phyloP scores from a whole-genome alignment of 2,329 filamentous ascomycete species.

The Fusarium continuum region DNA sequence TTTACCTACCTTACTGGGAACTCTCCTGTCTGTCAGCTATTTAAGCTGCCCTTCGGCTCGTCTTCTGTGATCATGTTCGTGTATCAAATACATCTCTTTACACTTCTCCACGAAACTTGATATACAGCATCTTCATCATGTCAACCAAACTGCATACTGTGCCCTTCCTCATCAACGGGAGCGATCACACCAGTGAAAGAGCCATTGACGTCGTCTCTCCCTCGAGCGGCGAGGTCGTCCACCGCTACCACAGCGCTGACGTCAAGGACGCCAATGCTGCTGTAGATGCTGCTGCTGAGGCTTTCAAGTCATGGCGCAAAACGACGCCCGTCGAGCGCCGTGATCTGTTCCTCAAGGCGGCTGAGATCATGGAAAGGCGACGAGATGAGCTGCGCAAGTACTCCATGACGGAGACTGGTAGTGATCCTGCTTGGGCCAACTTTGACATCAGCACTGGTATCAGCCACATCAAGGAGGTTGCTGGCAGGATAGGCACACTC shows the following conservation, averaged over 20 bases:
- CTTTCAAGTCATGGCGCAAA: slow-evolving; percentile 75
- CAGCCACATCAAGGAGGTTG: slow-evolving; percentile 55
- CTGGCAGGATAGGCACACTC: slow-evolving; percentile 53
- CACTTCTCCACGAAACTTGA: background rate
- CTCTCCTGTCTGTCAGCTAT: slow-evolving; percentile 9
- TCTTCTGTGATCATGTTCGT: background rate
- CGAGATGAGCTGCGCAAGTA: slow-evolving; percentile 68
- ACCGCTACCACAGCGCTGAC: slow-evolving; percentile 65
- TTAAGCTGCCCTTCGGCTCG: slow-evolving; percentile 22
- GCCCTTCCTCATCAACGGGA: slow-evolving; percentile 56
- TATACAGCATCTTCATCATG: slow-evolving; percentile 23
- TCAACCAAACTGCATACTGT: slow-evolving; percentile 41
- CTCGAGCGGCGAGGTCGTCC: slow-evolving; percentile 59
- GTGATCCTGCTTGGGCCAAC: slow-evolving; percentile 49
- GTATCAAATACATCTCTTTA: background rate
- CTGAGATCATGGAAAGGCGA: slow-evolving; percentile 68
- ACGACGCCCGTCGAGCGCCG: slow-evolving; percentile 69
- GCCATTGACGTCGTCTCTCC: slow-evolving; percentile 68
- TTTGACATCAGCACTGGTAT: slow-evolving; percentile 52
- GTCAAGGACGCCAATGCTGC: slow-evolving; percentile 65
- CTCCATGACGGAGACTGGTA: slow-evolving; percentile 63
- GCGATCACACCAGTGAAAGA: slow-evolving; percentile 55
- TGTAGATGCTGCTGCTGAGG: slow-evolving; percentile 65
- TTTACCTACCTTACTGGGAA: background rate
- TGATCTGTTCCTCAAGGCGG: slow-evolving; percentile 75